Base-by-base conservation (phyloP, 768 basidiomycete genomes). In the Pholiota molesta region DNA sequence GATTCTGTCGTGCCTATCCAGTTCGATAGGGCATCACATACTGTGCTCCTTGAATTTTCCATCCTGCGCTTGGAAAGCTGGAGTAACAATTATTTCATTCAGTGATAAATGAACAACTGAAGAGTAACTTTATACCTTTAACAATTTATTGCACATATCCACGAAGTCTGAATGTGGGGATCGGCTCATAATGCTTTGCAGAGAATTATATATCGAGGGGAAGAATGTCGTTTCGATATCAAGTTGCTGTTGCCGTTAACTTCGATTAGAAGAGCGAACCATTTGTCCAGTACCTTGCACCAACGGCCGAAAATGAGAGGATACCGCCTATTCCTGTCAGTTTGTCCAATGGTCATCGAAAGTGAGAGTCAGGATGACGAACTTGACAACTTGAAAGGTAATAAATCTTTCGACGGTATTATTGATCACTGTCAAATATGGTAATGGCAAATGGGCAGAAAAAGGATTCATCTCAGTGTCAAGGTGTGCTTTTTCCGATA, bases 261-360 rank as follows among this genome's bases (percentile, higher is more conserved):
- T 45, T 28, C 5, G 26, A 9, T 39, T 14, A 6, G 14, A 9
- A 16, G 23, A 17, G 26, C 13, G 47, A 28, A 13, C 2, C 19
- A 26, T 44, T 40, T n/a, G 23, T 29, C 60, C 17, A 44, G 58
- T 76, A 88, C 91, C 78, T 81, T 80, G 69, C 80, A 78, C 86
- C 86, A 87, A 28, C 79, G 73, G 2, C 92, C 92, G 71, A 93
- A 94, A 59, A 92, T 83, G 40, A 91, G 77, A 21, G 92, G 92
- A 74, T 92, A 92, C 2, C 86, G 86, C 68, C 92, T 93, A 49
- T 13, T 21, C 10, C 47, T 23, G 11, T 49, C 11, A 49, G 23
- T 49, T 26, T 49, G 9, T 28, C 8, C 3, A 49, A 13, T 8
- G 7, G 21, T 6, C 47, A 21, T 26, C 1, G 11, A 10, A 37